A percentile compares a stretch with the other conserved stretches of the same genome.
Conservation (phyloP, 371 early-diverging fungal species). For the Lichtheimia ornata region DNA sequence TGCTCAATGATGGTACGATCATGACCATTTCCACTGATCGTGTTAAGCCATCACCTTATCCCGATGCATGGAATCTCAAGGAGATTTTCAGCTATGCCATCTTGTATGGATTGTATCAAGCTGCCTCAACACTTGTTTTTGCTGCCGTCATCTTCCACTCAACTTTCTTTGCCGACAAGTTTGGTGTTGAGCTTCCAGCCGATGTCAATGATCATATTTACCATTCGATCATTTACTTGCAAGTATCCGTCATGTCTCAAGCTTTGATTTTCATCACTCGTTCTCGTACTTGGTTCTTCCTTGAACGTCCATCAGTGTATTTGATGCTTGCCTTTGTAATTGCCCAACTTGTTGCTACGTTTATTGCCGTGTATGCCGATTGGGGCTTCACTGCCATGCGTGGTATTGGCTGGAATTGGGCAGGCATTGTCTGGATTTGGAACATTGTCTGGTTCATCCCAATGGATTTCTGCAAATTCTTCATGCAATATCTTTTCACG, state of each 20-base stretch:
- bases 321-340: conserved; percentile 54
- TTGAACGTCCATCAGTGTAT: conserved; percentile 57
- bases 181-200: conserved; percentile 25
- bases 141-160: conserved; percentile 46
- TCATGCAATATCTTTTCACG: conserved; percentile 58
- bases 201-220: conserved; percentile 40
- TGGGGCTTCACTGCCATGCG: conserved; percentile 59
- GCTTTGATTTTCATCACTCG: conserved; percentile 63
- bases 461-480: conserved; percentile 75
- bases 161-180: conserved; percentile 47
- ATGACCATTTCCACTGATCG: conserved; percentile 65
- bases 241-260: conserved; percentile 62
- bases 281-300: conserved; percentile 60
- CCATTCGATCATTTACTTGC: conserved; percentile 59
- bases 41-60: conserved; percentile 58
- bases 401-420: conserved; percentile 62
- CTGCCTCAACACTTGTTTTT: conserved; percentile 60
- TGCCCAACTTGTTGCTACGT: conserved; percentile 60
- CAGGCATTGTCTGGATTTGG: conserved; percentile 75
- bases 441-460: conserved; percentile 78
- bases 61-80: conserved; percentile 59
- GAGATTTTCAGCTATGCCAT: conserved; percentile 61
- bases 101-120: conserved; percentile 57
- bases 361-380: conserved; percentile 62
- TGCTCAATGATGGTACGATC: conserved; percentile 66